A percentile compares a stretch with the other conserved stretches of the same genome.
phyloP scores from a whole-genome alignment of 2,329 filamentous ascomycete genomes.

The Cercospora janseana region DNA sequence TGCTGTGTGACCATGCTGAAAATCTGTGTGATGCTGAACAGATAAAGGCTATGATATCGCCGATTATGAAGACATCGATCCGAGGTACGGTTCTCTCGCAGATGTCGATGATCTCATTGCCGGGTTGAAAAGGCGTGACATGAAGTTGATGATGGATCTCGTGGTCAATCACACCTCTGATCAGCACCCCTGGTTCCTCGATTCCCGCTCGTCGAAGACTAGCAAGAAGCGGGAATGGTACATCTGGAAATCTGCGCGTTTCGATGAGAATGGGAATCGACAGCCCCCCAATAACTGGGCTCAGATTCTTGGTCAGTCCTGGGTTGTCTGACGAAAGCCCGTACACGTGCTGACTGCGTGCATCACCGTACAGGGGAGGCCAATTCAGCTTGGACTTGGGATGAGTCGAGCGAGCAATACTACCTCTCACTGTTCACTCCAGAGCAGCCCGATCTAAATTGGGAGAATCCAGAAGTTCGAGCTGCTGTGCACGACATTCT shows the following conservation, averaged over 20 bases:
- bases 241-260: conserved; percentile 61
- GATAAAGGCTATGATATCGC: conserved; percentile 49
- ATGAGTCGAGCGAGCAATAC: conserved; percentile 48
- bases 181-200: conserved; percentile 59
- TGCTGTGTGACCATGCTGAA: not conserved
- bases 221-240: conserved; percentile 62
- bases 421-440: conserved; percentile 49
- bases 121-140: conserved; percentile 45
- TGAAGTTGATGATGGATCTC: conserved; percentile 53
- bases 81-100: conserved; percentile 47
- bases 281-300: conserved; percentile 59
- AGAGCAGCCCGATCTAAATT: conserved; percentile 50
- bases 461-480: conserved; percentile 48
- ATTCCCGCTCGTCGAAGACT: conserved; percentile 52
- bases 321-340: not conserved
- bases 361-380: conserved; percentile 33
- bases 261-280: conserved; percentile 53
- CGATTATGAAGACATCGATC: conserved; percentile 49
- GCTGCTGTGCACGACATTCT: conserved; percentile 49
- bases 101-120: conserved; percentile 48
- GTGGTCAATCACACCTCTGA: conserved; percentile 36
- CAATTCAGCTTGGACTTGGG: conserved; percentile 47
- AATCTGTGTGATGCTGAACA: not conserved
- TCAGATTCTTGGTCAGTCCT: conserved; percentile 32
- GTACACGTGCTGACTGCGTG: not conserved